These are phyloP conservation scores for Breviolum minutum DNA, from an alignment of 73 alveolate species.

Conservation along the genomic window DNA sequence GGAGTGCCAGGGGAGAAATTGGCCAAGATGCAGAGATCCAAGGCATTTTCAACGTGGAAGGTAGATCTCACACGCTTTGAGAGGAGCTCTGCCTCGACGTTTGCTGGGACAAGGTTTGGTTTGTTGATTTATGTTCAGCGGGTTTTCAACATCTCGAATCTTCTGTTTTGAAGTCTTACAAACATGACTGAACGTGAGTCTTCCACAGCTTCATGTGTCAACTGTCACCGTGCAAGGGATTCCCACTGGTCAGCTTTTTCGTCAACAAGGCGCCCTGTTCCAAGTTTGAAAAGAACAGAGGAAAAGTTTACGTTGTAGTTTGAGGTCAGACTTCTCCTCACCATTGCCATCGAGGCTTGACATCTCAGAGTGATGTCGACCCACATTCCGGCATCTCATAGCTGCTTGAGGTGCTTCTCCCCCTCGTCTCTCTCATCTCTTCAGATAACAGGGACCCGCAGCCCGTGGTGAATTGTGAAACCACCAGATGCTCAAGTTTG, in stretches of 20 bases:
- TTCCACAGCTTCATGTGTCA: background rate
- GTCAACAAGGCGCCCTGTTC: background rate
- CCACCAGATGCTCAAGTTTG: no score
- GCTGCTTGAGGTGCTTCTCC: background rate
- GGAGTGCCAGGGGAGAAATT: background rate
- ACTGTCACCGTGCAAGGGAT: background rate
- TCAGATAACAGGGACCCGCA: background rate
- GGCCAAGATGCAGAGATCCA: no score
- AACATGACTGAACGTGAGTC: background rate
- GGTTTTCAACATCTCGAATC: background rate
- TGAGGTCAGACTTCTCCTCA: background rate
- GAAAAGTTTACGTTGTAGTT: background rate
- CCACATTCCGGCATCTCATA: no score
- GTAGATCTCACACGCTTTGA: no score
- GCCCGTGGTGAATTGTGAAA: no score
- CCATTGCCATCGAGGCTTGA: background rate
- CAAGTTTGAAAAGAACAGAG: background rate
- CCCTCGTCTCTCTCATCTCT: background rate
- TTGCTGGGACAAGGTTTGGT: background rate
- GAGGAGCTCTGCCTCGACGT: conserved; percentile 7
- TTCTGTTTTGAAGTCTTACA: background rate
- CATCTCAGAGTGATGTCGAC: no score
- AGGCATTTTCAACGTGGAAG: no score
- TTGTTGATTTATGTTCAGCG: background rate
- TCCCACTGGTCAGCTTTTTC: conserved; percentile 13